Base-by-base conservation (phyloP, 2,329 filamentous ascomycete genomes). In the Colletotrichum lentis region DNA sequence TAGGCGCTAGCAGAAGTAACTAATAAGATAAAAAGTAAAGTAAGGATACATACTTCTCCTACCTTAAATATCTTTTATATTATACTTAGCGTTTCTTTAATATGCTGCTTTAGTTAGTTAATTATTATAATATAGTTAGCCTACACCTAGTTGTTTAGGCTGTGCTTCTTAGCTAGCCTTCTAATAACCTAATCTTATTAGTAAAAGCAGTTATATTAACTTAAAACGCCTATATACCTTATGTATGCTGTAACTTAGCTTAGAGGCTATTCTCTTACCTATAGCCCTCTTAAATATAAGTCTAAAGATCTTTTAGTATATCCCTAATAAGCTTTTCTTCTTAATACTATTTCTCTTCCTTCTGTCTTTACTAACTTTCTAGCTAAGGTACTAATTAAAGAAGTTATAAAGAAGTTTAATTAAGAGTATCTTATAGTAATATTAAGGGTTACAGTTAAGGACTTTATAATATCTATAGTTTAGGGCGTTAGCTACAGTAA, bases 211-310 rank as follows among this genome's bases (percentile, higher is more conserved):
- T 18, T 18, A n/a, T 22, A 6, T 55, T 7, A 3, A 54, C 12
- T 43, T 18, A 43, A 43, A 24, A 55, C 1, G 20, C 12, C 37
- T 55, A 27, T 3, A 27, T 55, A 55, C 37, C 35, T 24, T 55
- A 10, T 7, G 37, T 10, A 55, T 55, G 18, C 53, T 43, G 10
- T 10, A 18, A 27, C 53, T 20, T 18, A 55, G 37, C 20, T 55
- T 55, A 3, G 20, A 41, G 16, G 35, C n/a, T 41, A 55, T 41
- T n/a, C 18, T 43, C 35, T 55, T 10, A 43, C 53, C 12, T 18
- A 43, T 55, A 43, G 53, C 53, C 37, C 53, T 55, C 37, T 55
- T 10, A 55, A 55, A 55, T 10, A 55, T 5, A 55, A 55, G 35
- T 10, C 37, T 22, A 43, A 55, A 55, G 20, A 55, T 41, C 53